These are phyloP conservation scores for Cercospora sp. DNA, from an alignment of 2,329 filamentous ascomycete species.

Conservation along the genomic window DNA sequence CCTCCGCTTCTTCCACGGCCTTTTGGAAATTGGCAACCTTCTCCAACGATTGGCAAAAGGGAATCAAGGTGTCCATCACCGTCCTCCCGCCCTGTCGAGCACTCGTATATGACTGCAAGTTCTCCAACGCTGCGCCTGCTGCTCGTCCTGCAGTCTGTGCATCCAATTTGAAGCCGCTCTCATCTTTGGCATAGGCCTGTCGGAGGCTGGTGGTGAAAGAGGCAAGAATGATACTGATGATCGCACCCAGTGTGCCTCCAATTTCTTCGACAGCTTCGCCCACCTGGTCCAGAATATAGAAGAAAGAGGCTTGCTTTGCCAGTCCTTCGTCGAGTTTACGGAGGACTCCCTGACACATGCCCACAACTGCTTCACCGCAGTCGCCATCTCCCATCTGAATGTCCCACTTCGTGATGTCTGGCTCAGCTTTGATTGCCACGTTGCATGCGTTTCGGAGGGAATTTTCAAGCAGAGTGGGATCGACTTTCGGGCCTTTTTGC, in stretches of 20 bases:
- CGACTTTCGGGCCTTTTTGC: slow-evolving; percentile 32
- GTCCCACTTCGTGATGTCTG: slow-evolving; percentile 64
- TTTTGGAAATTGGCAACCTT: slow-evolving; percentile 28
- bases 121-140: slow-evolving; percentile 44
- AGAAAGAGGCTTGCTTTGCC: slow-evolving; percentile 33
- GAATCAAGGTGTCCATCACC: slow-evolving; percentile 43
- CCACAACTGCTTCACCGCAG: slow-evolving; percentile 58
- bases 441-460: slow-evolving; percentile 47
- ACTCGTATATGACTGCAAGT: slow-evolving; percentile 44
- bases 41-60: slow-evolving; percentile 41
- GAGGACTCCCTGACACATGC: slow-evolving; percentile 40
- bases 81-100: slow-evolving; percentile 40
- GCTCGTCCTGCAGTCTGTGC: slow-evolving; percentile 31
- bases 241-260: slow-evolving; percentile 42
- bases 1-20: slow-evolving; percentile 37
- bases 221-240: slow-evolving; percentile 41
- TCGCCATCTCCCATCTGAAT: slow-evolving; percentile 66
- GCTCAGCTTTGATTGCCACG: slow-evolving; percentile 58
- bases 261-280: slow-evolving; percentile 40
- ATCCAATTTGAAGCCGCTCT: slow-evolving; percentile 29
- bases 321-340: slow-evolving; percentile 36
- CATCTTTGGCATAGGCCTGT: slow-evolving; percentile 33
- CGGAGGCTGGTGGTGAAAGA: slow-evolving; percentile 43
- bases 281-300: slow-evolving; percentile 39
- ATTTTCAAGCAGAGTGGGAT: slow-evolving; percentile 38